Evolutionary conservation across 2,329 filamentous ascomycete species (phyloP).

Genomic region (Davidsoniella eucalypti): DNA sequence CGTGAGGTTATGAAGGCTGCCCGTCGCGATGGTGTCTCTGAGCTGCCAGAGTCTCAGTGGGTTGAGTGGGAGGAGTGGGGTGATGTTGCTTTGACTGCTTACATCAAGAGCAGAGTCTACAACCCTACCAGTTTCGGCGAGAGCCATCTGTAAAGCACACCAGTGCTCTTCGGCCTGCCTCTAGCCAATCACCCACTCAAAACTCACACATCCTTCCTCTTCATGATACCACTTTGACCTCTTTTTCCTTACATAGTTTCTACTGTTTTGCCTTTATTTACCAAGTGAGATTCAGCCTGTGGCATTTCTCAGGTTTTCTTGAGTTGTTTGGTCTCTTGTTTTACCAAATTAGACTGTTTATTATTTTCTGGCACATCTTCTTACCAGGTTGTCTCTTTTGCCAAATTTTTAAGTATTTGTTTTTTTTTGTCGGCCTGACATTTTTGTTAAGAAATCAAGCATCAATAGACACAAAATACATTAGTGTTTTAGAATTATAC

Average conservation of each 20-base stretch:
- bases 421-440: not conserved
- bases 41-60: slow-evolving; percentile 51
- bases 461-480: no score
- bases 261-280: not conserved
- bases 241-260: not conserved
- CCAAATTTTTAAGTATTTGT: not conserved
- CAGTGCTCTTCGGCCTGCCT: not conserved
- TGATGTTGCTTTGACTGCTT: slow-evolving; percentile 42
- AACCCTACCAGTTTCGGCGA: slow-evolving; percentile 34
- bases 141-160: slow-evolving; percentile 18
- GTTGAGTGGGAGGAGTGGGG: slow-evolving; percentile 58
- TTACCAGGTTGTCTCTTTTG: slow-evolving; percentile 1
- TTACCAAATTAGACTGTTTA: slow-evolving; percentile 1
- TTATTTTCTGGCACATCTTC: not conserved
- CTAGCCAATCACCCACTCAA: not conserved
- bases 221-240: slow-evolving; percentile 6
- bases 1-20: slow-evolving; percentile 88
- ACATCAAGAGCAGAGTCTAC: slow-evolving; percentile 44
- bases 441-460: no score
- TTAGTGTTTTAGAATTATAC: not conserved
- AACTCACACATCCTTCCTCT: not conserved
- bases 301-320: no score
- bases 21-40: slow-evolving; percentile 61
- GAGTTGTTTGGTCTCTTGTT: not conserved
- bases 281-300: no score